phyloP scores from a whole-genome alignment of 2,329 filamentous ascomycete genomes.

The Colletotrichum spinosum region DNA sequence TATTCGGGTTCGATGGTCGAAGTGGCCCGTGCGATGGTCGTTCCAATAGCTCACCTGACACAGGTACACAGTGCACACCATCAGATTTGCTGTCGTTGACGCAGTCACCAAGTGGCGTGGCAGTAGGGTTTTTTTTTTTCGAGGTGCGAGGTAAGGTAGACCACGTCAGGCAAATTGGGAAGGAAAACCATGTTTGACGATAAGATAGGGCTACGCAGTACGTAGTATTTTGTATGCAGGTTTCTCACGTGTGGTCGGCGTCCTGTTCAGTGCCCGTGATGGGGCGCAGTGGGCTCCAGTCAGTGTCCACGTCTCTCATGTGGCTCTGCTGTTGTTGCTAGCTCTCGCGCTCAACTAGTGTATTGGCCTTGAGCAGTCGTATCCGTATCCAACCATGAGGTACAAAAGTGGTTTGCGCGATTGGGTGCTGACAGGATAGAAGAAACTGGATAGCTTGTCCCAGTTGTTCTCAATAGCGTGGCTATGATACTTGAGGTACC shows the following conservation, averaged over 20 bases:
- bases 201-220: too few species aligned
- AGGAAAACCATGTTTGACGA: too few species aligned
- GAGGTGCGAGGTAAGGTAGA: too few species aligned
- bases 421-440: slow-evolving; percentile 5
- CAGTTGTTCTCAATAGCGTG: too few species aligned
- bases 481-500: too few species aligned
- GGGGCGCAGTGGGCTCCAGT: slow-evolving; percentile 5
- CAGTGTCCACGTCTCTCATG: neutral
- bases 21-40: neutral
- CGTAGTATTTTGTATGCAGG: neutral
- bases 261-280: slow-evolving; percentile 11
- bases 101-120: too few species aligned
- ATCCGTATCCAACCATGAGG: neutral
- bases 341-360: neutral
- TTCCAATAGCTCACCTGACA: slow-evolving; percentile 17
- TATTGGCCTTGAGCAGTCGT: neutral
- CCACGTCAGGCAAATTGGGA: too few species aligned
- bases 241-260: slow-evolving; percentile 17
- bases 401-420: neutral
- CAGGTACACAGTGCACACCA: neutral
- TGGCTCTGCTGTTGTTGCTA: too few species aligned
- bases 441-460: too few species aligned
- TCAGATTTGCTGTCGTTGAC: too few species aligned
- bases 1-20: slow-evolving; percentile 35
- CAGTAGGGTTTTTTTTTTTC: too few species aligned